Conservation (phyloP, 2,329 filamentous ascomycete species). For the Neonectria punicea region DNA sequence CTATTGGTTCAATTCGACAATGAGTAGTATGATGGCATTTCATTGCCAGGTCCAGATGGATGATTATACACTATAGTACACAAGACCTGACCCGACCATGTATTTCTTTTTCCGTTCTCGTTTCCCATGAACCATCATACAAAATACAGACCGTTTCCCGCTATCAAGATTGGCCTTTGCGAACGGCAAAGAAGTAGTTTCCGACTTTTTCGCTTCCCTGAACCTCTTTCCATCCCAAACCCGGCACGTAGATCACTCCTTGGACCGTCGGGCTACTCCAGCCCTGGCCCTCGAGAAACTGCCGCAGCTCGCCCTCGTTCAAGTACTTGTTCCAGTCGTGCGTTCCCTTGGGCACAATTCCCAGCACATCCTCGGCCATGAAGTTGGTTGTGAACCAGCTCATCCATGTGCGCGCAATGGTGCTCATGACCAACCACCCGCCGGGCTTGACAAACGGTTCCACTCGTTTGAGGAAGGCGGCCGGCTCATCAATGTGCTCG, state of each 20-base stretch:
- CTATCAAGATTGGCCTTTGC: constrained; percentile 50
- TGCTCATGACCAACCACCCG: constrained; percentile 92
- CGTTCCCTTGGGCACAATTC: constrained; percentile 90
- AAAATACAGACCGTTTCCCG: neutral
- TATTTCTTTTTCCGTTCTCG: neutral
- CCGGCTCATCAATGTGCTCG: constrained; percentile 86
- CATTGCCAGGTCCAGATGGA: neutral
- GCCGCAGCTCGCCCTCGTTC: constrained; percentile 80
- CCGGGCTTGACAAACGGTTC: constrained; percentile 85
- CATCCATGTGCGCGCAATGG: constrained; percentile 88
- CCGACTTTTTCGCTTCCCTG: constrained; percentile 84
- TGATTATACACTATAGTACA: constrained; percentile 18
- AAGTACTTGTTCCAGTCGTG: constrained; percentile 98
- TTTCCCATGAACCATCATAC: neutral
- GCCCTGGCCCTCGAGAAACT: constrained; percentile 61
- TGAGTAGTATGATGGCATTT: neutral
- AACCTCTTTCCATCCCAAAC: constrained; percentile 88
- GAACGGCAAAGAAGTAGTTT: constrained; percentile 95
- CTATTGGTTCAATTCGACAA: neutral
- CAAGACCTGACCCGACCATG: constrained; percentile 1
- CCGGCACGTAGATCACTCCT: constrained; percentile 92
- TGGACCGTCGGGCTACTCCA: constrained; percentile 73
- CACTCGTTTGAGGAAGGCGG: constrained; percentile 77
- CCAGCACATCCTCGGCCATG: constrained; percentile 86
- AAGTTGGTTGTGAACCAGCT: constrained; percentile 95